Conservation (phyloP, 257 asterid species). For the Fraxinus americana region DNA sequence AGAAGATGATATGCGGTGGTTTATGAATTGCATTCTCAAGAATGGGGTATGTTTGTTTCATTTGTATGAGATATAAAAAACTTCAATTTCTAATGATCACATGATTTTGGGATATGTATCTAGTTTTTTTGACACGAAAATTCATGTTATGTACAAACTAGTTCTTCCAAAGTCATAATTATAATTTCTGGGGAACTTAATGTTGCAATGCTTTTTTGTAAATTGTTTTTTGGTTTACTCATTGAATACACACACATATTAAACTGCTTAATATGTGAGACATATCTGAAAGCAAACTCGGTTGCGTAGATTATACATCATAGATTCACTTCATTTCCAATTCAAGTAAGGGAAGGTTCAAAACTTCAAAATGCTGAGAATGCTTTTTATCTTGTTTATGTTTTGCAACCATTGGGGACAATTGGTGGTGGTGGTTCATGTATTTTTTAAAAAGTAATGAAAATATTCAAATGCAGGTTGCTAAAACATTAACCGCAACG, state of each 20-base stretch:
- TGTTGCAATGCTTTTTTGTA: constrained; percentile 18
- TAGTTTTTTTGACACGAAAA: constrained; percentile 11
- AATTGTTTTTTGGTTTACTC: not conserved
- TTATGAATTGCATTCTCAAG: constrained; percentile 15
- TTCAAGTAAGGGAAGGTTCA: constrained; percentile 75
- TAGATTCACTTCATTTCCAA: constrained; percentile 1
- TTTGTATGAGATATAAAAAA: not conserved
- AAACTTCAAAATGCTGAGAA: constrained; percentile 84
- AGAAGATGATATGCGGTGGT: constrained; percentile 2
- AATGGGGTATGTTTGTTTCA: not conserved
- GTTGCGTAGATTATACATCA: constrained; percentile 22
- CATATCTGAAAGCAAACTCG: not conserved
- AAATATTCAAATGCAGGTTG: too few species aligned
- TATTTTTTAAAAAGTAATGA: too few species aligned
- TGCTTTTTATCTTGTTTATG: too few species aligned
- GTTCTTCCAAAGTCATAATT: constrained; percentile 6
- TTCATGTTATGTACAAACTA: not conserved
- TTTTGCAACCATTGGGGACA: too few species aligned
- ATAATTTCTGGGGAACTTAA: constrained; percentile 4
- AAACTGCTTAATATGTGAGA: not conserved
- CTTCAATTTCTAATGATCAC: not conserved
- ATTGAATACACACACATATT: not conserved
- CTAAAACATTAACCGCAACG: too few species aligned
- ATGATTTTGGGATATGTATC: constrained; percentile 6
- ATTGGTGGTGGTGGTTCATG: too few species aligned